Evolutionary conservation across 345 rosid genomes (phyloP), one percentile per base, ranked within the genome.

Genomic region (Orychophragmus violaceus): DNA sequence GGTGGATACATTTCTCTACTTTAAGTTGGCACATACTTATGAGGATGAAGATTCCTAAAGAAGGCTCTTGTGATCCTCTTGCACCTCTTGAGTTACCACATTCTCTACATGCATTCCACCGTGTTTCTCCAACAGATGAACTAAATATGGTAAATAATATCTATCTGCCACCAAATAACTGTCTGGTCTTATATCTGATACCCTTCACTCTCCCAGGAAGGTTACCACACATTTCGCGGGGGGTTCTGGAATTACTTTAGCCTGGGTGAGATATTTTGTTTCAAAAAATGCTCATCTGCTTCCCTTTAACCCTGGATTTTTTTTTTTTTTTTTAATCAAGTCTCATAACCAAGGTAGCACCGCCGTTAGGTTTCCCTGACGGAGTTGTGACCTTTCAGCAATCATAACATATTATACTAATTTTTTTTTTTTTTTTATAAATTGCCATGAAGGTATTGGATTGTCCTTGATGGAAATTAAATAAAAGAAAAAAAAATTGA

Each of bases 191-290:
- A 35, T 48, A 45, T 42, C 3, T 53, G n/a, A 22, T 36, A 22
- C 59, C 71, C 62, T 55, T 64, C 13, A 52, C 59, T 50, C 66
- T 78, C 64, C 39, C 87, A 94, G 97, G 97, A 90, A 74, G 99
- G 97, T 57, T 73, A 11, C 78, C 84, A 83, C 71, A 94, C 99
- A 51, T 94, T 85, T 81, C 87, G 92, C 23, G 97, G 99, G 12
- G 97, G 99, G 57, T 90, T 90, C 81, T 94, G 99, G 97, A 94
- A 90, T 76, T 90, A 94, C 82, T 94, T 90, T 71, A 94, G 97
- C 80, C 80, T 94, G 79, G 99, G 97, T 94, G 75, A 80, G 87
- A 77, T 4, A 52, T 62, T 44, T 51, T 50, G 4, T 23, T 22
- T 24, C 12, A 22, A 14, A 22, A 3, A 19, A 45, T 18, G 22